These are phyloP conservation scores for Ogataea haglerorum DNA, from an alignment of 805 yeast species.

Conservation along the genomic window DNA sequence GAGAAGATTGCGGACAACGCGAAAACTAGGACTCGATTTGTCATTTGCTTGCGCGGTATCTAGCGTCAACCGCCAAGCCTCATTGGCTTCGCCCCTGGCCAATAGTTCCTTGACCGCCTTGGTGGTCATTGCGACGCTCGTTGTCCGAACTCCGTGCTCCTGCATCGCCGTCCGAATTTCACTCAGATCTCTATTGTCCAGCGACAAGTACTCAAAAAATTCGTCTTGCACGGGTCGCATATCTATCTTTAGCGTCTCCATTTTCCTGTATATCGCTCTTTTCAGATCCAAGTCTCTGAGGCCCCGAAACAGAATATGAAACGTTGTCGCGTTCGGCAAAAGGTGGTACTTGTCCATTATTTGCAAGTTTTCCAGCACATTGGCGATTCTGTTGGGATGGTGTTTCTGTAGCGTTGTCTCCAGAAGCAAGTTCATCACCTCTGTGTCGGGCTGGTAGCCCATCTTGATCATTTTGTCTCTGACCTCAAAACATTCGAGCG, in stretches of 20 bases:
- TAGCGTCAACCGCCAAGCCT: conserved; percentile 13
- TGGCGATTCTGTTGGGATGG: conserved; percentile 8
- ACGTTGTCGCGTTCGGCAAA: conserved; percentile 11
- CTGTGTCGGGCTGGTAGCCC: conserved; percentile 11
- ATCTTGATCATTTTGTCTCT: conserved; percentile 13
- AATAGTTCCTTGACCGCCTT: conserved; percentile 3
- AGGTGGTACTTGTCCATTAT: conserved; percentile 3
- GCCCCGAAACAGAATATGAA: conserved; percentile 12
- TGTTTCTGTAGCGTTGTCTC: conserved; percentile 10
- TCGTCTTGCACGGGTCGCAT: conserved; percentile 2
- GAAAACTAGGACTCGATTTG: conserved; percentile 8
- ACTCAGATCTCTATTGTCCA: not conserved
- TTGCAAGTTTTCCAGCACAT: conserved; percentile 10
- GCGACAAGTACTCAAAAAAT: conserved; percentile 4
- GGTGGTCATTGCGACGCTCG: not conserved
- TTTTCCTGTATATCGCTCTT: conserved; percentile 2
- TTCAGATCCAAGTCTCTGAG: conserved; percentile 7
- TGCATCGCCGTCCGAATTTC: conserved; percentile 1
- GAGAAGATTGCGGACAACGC: conserved; percentile 7
- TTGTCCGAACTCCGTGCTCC: not conserved
- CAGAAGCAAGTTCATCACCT: conserved; percentile 13
- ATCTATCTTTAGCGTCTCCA: conserved; percentile 3
- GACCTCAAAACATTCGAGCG: conserved; percentile 12
- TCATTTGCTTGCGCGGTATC: conserved; percentile 2
- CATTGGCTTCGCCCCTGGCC: not conserved